Conservation (phyloP, 495 filamentous ascomycete species). For the Pyrenopolyporus hunteri region DNA sequence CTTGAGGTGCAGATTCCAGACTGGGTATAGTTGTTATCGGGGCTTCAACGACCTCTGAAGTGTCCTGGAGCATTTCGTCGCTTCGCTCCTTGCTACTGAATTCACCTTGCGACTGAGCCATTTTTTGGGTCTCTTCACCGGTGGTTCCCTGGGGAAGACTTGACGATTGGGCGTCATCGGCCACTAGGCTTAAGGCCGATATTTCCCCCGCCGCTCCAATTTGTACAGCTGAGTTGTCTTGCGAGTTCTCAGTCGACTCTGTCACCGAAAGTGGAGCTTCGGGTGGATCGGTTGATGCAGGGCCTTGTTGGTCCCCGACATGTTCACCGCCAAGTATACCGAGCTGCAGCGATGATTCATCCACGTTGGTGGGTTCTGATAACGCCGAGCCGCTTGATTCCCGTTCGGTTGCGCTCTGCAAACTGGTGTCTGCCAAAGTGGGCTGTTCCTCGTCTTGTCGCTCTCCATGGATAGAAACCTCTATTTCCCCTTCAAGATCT, state of each 20-base stretch:
- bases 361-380: constrained; percentile 23
- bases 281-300: constrained; percentile 18
- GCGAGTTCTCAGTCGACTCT: constrained; percentile 17
- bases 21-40: not conserved
- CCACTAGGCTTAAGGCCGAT: not conserved
- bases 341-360: constrained; percentile 32
- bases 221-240: constrained; percentile 22
- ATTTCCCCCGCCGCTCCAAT: constrained; percentile 13
- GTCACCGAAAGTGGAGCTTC: constrained; percentile 11
- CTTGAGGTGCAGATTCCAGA: not conserved
- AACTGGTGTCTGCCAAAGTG: constrained; percentile 21
- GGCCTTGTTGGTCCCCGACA: constrained; percentile 14
- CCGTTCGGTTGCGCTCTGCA: constrained; percentile 12
- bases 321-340: constrained; percentile 29
- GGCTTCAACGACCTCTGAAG: constrained; percentile 19
- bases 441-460: constrained; percentile 21
- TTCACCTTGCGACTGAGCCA: constrained; percentile 6
- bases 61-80: constrained; percentile 34
- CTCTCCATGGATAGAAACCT: constrained; percentile 5
- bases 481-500: constrained; percentile 10
- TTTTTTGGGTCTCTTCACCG: constrained; percentile 14
- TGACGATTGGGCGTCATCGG: constrained; percentile 12
- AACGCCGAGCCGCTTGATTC: constrained; percentile 18
- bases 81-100: constrained; percentile 32
- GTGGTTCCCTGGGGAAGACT: constrained; percentile 8